Conservation (phyloP, 306 rosid species). For the Vigna angularis region DNA sequence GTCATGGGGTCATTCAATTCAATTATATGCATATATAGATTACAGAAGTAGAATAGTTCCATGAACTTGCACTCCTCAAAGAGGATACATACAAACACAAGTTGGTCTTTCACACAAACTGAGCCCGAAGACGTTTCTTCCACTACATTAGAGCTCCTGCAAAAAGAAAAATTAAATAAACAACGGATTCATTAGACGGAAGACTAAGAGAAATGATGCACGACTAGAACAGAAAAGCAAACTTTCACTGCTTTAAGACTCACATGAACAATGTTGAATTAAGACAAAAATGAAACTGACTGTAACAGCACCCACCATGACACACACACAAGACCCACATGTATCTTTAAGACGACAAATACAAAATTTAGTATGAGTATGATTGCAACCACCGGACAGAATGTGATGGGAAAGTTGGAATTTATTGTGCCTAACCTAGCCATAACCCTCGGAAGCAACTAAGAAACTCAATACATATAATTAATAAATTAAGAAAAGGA, state of each 20-base stretch:
- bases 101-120: slow-evolving; percentile 3
- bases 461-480: neutral
- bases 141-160: slow-evolving; percentile 32
- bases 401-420: slow-evolving; percentile 24
- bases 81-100: neutral
- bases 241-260: slow-evolving; percentile 8
- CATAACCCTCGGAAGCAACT: slow-evolving; percentile 24
- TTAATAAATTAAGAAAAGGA: neutral
- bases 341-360: slow-evolving; percentile 5
- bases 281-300: slow-evolving; percentile 39
- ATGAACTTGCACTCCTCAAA: neutral
- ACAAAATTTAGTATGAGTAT: neutral
- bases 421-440: slow-evolving; percentile 33
- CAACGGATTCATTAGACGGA: slow-evolving; percentile 2
- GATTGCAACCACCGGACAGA: slow-evolving; percentile 8
- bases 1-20: neutral
- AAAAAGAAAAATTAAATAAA: neutral
- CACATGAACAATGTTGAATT: neutral
- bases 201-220: neutral
- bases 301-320: neutral
- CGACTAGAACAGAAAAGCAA: neutral
- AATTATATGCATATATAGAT: neutral
- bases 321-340: slow-evolving; percentile 35
- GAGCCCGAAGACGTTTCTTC: slow-evolving; percentile 24
- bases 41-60: neutral